Conservation (phyloP, 2,329 filamentous ascomycete species). For the Aspergillus pseudoterreus region DNA sequence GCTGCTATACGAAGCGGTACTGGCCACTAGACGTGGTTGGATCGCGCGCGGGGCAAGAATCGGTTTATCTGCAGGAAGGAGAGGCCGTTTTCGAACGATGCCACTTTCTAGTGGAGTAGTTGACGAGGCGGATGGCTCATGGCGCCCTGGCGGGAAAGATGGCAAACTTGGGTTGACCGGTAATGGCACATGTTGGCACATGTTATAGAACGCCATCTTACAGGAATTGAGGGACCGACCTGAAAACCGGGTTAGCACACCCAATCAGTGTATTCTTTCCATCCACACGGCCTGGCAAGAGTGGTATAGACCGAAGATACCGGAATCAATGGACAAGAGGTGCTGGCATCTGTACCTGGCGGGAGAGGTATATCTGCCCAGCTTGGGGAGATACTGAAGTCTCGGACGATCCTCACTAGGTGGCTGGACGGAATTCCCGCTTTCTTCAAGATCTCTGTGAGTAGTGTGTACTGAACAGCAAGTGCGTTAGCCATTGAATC, state of each 20-base stretch:
- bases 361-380: constrained; percentile 43
- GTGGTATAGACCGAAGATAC: neutral
- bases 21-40: constrained; percentile 36
- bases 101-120: constrained; percentile 23
- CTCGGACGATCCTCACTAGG: constrained; percentile 37
- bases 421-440: constrained; percentile 33
- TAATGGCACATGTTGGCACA: constrained; percentile 27
- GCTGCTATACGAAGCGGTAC: constrained; percentile 30
- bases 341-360: constrained; percentile 32
- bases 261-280: neutral
- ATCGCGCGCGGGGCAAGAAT: constrained; percentile 32
- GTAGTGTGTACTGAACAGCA: constrained; percentile 34
- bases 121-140: constrained; percentile 18
- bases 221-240: constrained; percentile 40
- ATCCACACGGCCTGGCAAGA: neutral
- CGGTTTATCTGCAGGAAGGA: constrained; percentile 29
- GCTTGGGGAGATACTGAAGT: constrained; percentile 33
- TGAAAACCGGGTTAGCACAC: constrained; percentile 18
- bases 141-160: constrained; percentile 18
- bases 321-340: constrained; percentile 4
- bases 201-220: constrained; percentile 30
- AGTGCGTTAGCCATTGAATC: constrained; percentile 3
- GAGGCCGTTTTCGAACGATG: constrained; percentile 28
- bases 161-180: constrained; percentile 13
- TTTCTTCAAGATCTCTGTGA: constrained; percentile 42